phyloP scores from a whole-genome alignment of 306 rosid species.

The Prunus salicina region DNA sequence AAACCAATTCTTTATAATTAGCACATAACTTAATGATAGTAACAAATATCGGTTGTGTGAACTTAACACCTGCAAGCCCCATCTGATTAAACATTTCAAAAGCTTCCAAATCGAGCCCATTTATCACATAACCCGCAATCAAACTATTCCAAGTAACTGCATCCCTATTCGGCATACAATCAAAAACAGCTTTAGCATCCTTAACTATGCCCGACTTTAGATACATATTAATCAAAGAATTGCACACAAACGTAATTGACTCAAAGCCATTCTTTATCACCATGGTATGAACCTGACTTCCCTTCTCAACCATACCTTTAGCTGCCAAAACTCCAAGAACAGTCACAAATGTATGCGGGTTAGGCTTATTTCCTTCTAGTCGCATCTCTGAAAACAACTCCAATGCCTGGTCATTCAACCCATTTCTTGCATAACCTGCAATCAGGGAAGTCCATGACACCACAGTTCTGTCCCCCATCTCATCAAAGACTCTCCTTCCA shows the following conservation, averaged over 20 bases:
- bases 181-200: slow-evolving; percentile 62
- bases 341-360: slow-evolving; percentile 51
- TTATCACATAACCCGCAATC: slow-evolving; percentile 60
- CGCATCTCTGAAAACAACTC: slow-evolving; percentile 54
- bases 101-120: slow-evolving; percentile 56
- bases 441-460: slow-evolving; percentile 84
- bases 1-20: slow-evolving; percentile 44
- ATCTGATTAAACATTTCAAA: slow-evolving; percentile 53
- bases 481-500: slow-evolving; percentile 71
- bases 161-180: slow-evolving; percentile 48
- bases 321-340: slow-evolving; percentile 62
- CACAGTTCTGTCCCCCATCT: slow-evolving; percentile 65
- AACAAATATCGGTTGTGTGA: slow-evolving; percentile 51
- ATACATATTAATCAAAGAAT: slow-evolving; percentile 68
- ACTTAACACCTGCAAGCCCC: slow-evolving; percentile 54
- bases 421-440: slow-evolving; percentile 56
- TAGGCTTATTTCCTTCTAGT: slow-evolving; percentile 50
- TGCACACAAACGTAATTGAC: slow-evolving; percentile 40
- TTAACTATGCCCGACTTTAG: slow-evolving; percentile 55
- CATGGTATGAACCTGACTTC: slow-evolving; percentile 62
- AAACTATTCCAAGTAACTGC: slow-evolving; percentile 77
- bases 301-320: slow-evolving; percentile 39
- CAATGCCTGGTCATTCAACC: slow-evolving; percentile 34
- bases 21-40: slow-evolving; percentile 62
- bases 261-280: slow-evolving; percentile 67